A percentile compares a stretch with the other conserved stretches of the same genome.
phyloP scores from a whole-genome alignment of 495 filamentous ascomycete genomes.

The Xanthoparmelia taractica region DNA sequence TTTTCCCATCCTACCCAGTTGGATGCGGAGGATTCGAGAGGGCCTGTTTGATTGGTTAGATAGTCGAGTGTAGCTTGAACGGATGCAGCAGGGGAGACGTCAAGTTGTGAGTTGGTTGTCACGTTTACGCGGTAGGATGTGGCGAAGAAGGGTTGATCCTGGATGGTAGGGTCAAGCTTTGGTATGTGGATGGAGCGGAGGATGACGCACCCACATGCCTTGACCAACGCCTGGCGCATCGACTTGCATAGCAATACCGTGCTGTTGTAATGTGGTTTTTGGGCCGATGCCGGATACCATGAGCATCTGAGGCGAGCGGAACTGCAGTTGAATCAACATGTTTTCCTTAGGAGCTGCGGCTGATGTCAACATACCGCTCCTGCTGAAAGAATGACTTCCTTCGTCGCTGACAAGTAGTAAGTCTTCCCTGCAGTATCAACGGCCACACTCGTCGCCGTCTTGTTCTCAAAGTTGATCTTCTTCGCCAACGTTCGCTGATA shows the following conservation, averaged over 20 bases:
- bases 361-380: conserved; percentile 30
- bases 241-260: conserved; percentile 28
- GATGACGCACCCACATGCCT: no score
- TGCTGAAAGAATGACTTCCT: conserved; percentile 42
- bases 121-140: neutral
- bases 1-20: conserved; percentile 8
- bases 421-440: conserved; percentile 11
- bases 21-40: neutral
- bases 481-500: conserved; percentile 22
- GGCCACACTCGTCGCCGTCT: conserved; percentile 35
- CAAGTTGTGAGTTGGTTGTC: neutral
- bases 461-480: conserved; percentile 27
- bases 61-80: neutral
- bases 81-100: neutral
- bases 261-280: conserved; percentile 21
- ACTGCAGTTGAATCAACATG: conserved; percentile 11
- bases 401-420: conserved; percentile 34
- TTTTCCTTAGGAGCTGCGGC: no score
- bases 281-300: conserved; percentile 43
- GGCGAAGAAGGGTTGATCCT: conserved; percentile 31
- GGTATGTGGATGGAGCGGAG: no score
- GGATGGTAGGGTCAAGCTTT: no score
- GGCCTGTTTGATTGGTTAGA: neutral
- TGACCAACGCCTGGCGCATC: conserved; percentile 31
- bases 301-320: conserved; percentile 41